These are phyloP conservation scores for Magnaporthiopsis incrustans DNA, from an alignment of 2,329 filamentous ascomycete genomes.

Conservation along the genomic window DNA sequence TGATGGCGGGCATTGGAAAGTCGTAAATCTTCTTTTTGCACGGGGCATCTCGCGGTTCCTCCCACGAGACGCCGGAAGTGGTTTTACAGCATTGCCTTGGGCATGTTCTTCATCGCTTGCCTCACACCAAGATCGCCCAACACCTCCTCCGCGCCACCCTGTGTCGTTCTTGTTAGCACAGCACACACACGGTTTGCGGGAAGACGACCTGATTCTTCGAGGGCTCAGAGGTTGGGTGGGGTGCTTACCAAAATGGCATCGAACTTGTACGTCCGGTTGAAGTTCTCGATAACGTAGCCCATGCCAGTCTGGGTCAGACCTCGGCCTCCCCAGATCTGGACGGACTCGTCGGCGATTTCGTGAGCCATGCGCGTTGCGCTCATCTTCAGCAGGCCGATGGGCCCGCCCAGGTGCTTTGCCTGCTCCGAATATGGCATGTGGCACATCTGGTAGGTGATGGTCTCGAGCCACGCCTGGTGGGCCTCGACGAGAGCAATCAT, in stretches of 20 bases:
- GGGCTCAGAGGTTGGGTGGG: neutral
- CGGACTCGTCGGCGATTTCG: constrained; percentile 74
- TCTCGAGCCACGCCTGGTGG: constrained; percentile 81
- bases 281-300: constrained; percentile 76
- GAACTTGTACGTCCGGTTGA: constrained; percentile 78
- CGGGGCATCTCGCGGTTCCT: neutral
- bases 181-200: no score
- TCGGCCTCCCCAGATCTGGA: constrained; percentile 80
- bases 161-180: neutral
- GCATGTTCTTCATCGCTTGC: constrained; percentile 78
- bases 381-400: constrained; percentile 77
- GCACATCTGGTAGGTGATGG: constrained; percentile 81
- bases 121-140: constrained; percentile 72
- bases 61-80: neutral
- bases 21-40: neutral
- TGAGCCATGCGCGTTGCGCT: constrained; percentile 68
- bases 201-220: neutral
- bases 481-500: constrained; percentile 79
- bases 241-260: constrained; percentile 52
- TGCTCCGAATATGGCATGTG: constrained; percentile 75
- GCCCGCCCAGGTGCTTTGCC: constrained; percentile 65
- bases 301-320: constrained; percentile 75
- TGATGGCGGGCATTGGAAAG: neutral
- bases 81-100: constrained; percentile 68
- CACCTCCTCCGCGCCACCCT: constrained; percentile 75